These are phyloP conservation scores for Hibiscus mutabilis DNA, from an alignment of 345 rosid genomes.

Conservation along the genomic window DNA sequence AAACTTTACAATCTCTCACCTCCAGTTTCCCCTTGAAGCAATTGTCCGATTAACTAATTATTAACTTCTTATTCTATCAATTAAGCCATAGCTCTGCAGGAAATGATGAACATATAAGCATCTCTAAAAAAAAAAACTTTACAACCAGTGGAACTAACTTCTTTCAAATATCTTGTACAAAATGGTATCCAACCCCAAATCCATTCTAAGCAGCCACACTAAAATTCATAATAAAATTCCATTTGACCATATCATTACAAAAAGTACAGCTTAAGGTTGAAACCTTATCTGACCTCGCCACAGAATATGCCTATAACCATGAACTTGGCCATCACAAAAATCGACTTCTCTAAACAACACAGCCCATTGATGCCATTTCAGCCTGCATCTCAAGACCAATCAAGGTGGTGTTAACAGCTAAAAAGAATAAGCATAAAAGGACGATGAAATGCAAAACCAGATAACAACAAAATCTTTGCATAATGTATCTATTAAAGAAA, in stretches of 20 bases:
- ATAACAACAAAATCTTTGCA: background rate
- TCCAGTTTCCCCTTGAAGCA: too few species aligned
- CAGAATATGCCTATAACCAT: slow-evolving; percentile 12
- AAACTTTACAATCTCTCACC: too few species aligned
- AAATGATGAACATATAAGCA: too few species aligned
- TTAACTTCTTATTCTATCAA: too few species aligned
- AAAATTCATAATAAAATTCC: too few species aligned
- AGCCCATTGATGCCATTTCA: slow-evolving; percentile 9
- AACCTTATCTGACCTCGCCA: slow-evolving; percentile 15
- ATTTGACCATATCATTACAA: slow-evolving; percentile 11
- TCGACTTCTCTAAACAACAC: slow-evolving; percentile 1
- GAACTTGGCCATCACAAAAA: slow-evolving; percentile 7
- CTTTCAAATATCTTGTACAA: too few species aligned
- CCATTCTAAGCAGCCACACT: too few species aligned
- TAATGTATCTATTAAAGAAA: background rate
- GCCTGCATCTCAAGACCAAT: slow-evolving; percentile 16
- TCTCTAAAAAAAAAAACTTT: too few species aligned
- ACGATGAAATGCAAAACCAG: background rate
- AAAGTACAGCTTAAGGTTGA: slow-evolving; percentile 10
- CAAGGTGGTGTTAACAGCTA: background rate
- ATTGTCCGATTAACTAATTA: too few species aligned
- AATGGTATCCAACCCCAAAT: too few species aligned
- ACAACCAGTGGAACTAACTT: too few species aligned
- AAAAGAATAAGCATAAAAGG: background rate
- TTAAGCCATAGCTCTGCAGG: too few species aligned